A percentile compares a stretch with the other conserved stretches of the same genome.
phyloP scores from a whole-genome alignment of 2,329 filamentous ascomycete species.

The Aspergillus candidus region DNA sequence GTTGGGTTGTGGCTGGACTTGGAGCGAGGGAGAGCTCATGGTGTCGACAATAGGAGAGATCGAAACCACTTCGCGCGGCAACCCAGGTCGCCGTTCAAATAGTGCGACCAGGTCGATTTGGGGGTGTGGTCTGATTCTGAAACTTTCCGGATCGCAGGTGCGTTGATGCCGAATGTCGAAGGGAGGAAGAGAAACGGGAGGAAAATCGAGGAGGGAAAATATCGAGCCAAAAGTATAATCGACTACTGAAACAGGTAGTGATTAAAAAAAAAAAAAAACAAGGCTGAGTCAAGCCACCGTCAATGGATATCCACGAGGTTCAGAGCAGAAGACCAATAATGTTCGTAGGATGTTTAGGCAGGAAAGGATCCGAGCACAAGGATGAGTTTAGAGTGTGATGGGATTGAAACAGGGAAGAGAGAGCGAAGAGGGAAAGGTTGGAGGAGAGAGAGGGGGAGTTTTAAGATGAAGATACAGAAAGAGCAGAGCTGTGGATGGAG shows the following conservation, averaged over 20 bases:
- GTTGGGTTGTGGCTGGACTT: conserved; percentile 25
- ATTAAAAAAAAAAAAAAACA: conserved; percentile 1
- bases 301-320: background rate
- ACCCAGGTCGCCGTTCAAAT: too few relatives aligned
- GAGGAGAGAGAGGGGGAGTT: background rate
- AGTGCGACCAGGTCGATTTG: too few relatives aligned
- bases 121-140: too few relatives aligned
- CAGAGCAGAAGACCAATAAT: too few relatives aligned
- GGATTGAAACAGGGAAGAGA: background rate
- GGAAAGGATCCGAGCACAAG: background rate
- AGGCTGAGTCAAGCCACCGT: conserved; percentile 3
- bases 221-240: too few relatives aligned
- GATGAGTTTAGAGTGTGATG: background rate
- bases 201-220: too few relatives aligned
- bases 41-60: background rate
- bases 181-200: too few relatives aligned
- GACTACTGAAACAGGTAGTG: background rate
- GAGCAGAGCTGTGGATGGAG: background rate
- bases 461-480: background rate
- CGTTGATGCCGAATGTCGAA: too few relatives aligned
- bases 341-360: background rate
- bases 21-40: conserved; percentile 35
- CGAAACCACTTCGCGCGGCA: background rate
- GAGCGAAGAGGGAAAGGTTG: background rate
- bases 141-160: too few relatives aligned